Base-by-base conservation (phyloP, 805 yeast species). In the Saturnispora sanitii region DNA sequence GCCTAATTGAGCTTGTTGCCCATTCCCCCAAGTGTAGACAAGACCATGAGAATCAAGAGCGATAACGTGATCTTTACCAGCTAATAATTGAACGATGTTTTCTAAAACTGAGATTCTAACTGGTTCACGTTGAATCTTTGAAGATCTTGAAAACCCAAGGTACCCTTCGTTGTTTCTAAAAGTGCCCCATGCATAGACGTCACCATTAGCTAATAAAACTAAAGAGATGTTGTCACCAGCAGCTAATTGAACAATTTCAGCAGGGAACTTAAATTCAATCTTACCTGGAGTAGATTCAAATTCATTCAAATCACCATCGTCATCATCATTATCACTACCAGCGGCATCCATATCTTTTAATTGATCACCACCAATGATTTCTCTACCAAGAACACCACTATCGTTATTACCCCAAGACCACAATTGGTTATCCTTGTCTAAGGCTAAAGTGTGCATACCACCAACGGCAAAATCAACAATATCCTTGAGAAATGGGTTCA, bases 361-460 rank as follows among this genome's bases (percentile, higher is more conserved):
- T 20, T 70, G 67, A 47, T 81, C 94, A 17, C 66, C 74, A 6
- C 71, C 79, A 9, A 63, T 71, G 1, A 92, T 81, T 52, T 82
- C 84, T 58, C 99, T 77, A 16, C 97, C 98, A 33, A 92, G 67
- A 4, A 84, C 96, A 28, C 82, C 86, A 45, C 87, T 79, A 54
- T 92, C 99, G 52, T 92, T 92, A 35, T 84, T 82, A 44, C 99
- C 99, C 99, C 99, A 92, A 3, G 96, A 82, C 96, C 96, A 92
- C n/a, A 92, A 61, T 44, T 73, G 68, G 49, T 86, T 86, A 15
- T 75, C 65, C 30, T 73, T 60, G 56, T 87, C 96, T 38, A 90
- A 62, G 0, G 90, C 96, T 34, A 92, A 57, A 1, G 82, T 75
- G 56, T 92, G 99, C 82, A 92, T 90, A 38, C 98, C 99, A 38